These are phyloP conservation scores for Candida succiphila DNA, from an alignment of 805 yeast genomes.

Conservation along the genomic window DNA sequence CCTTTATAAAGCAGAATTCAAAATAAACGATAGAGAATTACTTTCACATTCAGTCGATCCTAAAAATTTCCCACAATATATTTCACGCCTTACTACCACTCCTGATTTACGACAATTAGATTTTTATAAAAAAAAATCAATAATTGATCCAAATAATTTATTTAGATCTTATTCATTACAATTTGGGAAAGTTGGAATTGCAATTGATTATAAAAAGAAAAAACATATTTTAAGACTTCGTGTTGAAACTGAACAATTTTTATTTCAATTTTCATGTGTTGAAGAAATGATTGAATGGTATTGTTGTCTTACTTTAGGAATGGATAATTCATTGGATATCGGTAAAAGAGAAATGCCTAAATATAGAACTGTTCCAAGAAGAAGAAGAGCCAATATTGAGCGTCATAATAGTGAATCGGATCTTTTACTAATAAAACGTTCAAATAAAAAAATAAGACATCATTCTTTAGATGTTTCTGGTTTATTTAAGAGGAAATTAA, in stretches of 20 bases:
- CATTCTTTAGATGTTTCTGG: constrained; percentile 11
- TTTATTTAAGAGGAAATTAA: constrained; percentile 7
- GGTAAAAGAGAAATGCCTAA: constrained; percentile 62
- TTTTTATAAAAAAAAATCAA: constrained; percentile 11
- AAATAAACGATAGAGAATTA: background rate
- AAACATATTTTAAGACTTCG: constrained; percentile 64
- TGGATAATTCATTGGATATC: constrained; percentile 71
- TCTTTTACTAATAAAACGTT: constrained; percentile 6
- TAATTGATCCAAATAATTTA: constrained; percentile 26
- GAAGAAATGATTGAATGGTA: constrained; percentile 76
- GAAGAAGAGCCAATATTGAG: constrained; percentile 42
- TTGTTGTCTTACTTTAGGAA: constrained; percentile 59
- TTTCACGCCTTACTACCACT: constrained; percentile 18
- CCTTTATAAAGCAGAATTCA: constrained; percentile 37
- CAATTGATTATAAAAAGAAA: constrained; percentile 71
- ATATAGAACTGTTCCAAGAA: constrained; percentile 73
- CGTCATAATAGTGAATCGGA: constrained; percentile 9
- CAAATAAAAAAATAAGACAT: constrained; percentile 3
- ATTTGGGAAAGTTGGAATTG: constrained; percentile 75
- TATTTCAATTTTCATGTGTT: constrained; percentile 52
- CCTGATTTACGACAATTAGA: constrained; percentile 17
- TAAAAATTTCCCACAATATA: constrained; percentile 5
- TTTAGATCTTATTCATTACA: constrained; percentile 72
- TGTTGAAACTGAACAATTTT: constrained; percentile 73
- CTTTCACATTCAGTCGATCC: no score